A percentile compares a stretch with the other conserved stretches of the same genome.
These are phyloP conservation scores for Chionographis japonica DNA, from an alignment of 106 monocot species.

Conservation along the genomic window DNA sequence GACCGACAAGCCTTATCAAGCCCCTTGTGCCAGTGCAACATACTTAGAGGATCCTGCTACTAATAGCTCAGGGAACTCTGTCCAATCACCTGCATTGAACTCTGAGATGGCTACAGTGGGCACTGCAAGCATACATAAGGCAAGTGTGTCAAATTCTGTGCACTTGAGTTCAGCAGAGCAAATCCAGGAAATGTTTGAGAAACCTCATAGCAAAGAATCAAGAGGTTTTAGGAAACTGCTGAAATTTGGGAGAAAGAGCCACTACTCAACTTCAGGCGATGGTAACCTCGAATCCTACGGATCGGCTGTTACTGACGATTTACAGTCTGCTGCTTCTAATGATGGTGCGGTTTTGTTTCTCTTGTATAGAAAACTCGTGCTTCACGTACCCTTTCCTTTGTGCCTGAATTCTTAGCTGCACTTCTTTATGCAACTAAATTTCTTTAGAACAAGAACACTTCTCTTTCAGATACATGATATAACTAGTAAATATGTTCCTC, in stretches of 20 bases:
- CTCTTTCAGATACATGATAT: no score
- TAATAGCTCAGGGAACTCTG: constrained; percentile 9
- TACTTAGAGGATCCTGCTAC: constrained; percentile 40
- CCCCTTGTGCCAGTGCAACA: constrained; percentile 57
- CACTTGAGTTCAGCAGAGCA: constrained; percentile 18
- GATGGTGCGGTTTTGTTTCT: constrained; percentile 36
- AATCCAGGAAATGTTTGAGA: constrained; percentile 36
- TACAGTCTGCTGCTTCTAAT: constrained; percentile 21
- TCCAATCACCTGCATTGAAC: constrained; percentile 2
- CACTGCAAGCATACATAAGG: constrained; percentile 17
- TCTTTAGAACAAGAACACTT: no score
- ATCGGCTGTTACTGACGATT: constrained; percentile 32
- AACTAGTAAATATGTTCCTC: neutral
- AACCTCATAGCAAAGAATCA: constrained; percentile 52
- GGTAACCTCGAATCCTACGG: constrained; percentile 31
- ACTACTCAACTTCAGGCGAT: constrained; percentile 33
- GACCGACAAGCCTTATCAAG: constrained; percentile 38
- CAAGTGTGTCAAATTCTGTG: constrained; percentile 8
- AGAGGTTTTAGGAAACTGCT: constrained; percentile 79
- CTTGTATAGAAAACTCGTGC: neutral
- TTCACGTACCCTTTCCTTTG: no score
- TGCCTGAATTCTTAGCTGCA: no score
- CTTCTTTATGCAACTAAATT: no score
- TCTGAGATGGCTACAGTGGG: constrained; percentile 15
- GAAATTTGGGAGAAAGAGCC: constrained; percentile 77